Evolutionary conservation across 1,284 basidiomycete genomes (phyloP).

Genomic region (Microbotryum intermedium): DNA sequence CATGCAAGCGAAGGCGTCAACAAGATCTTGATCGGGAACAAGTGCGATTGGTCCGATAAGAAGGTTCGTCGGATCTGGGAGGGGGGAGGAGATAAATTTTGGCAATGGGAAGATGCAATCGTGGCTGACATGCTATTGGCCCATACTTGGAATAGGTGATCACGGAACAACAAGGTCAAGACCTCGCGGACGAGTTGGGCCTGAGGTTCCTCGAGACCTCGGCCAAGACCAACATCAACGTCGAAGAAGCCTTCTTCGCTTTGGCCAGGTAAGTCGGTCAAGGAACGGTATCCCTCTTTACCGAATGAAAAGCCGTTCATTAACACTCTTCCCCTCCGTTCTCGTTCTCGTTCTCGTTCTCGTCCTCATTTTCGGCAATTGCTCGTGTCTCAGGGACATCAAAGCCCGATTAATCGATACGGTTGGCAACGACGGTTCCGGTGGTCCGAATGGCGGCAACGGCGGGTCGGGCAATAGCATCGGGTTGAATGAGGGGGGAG

Average conservation of each 20-base stretch:
- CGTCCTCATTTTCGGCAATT: constrained; percentile 9
- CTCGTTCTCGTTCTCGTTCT: neutral
- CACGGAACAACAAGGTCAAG: constrained; percentile 60
- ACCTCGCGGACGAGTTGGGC: constrained; percentile 78
- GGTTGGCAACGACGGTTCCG: constrained; percentile 9
- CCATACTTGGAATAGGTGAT: constrained; percentile 49
- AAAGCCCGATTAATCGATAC: constrained; percentile 95
- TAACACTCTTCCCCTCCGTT: no score
- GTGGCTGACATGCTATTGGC: no score
- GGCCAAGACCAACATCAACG: constrained; percentile 94
- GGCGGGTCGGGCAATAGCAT: constrained; percentile 8
- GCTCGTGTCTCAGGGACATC: constrained; percentile 60
- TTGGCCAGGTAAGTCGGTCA: constrained; percentile 66
- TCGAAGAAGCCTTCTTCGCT: constrained; percentile 98
- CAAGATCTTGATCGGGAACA: constrained; percentile 98
- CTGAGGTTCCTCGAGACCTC: constrained; percentile 97
- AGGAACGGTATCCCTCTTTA: neutral
- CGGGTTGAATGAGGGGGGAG: constrained; percentile 2
- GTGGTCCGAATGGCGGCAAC: constrained; percentile 9
- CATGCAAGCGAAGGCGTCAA: constrained; percentile 98
- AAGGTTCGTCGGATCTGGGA: constrained; percentile 42
- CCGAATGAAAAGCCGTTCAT: neutral
- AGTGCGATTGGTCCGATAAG: constrained; percentile 98
- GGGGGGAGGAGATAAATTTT: neutral
- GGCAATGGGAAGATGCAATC: neutral